Evolutionary conservation across 805 yeast genomes (phyloP).

Genomic region (Myxozyma monticola): DNA sequence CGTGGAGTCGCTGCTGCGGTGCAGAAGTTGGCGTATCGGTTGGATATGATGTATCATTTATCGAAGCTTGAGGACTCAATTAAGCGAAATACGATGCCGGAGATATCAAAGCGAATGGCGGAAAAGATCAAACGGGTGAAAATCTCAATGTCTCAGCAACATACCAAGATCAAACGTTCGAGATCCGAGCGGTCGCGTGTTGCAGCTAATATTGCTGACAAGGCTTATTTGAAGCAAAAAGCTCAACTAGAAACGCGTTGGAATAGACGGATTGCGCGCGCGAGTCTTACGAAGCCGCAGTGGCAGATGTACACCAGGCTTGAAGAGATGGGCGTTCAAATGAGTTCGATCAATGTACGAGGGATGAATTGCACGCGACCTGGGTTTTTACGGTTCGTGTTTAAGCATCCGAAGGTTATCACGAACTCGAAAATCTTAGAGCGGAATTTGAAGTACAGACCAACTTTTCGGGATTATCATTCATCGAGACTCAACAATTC

Average conservation of each 20-base stretch:
- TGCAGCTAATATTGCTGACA: too few species aligned
- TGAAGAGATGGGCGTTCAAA: conserved; percentile 1
- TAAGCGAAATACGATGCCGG: too few species aligned
- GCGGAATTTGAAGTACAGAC: not conserved
- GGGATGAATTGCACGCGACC: not conserved
- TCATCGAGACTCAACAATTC: not conserved
- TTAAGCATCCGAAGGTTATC: not conserved
- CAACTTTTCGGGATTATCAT: not conserved
- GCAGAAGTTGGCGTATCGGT: not conserved
- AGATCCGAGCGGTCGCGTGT: too few species aligned
- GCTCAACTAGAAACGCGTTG: not conserved
- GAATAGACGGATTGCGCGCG: not conserved
- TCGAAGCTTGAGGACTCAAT: conserved; percentile 1
- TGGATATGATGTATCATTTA: conserved; percentile 1
- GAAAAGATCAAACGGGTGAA: too few species aligned
- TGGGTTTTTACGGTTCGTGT: not conserved
- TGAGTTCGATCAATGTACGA: not conserved
- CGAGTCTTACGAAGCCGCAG: conserved; percentile 3
- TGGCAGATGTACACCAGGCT: not conserved
- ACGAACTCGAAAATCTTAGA: not conserved
- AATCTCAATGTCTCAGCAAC: too few species aligned
- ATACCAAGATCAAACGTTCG: too few species aligned
- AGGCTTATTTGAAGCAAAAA: not conserved
- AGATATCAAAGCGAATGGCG: too few species aligned
- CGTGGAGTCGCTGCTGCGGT: not conserved